phyloP scores from a whole-genome alignment of 73 alveolate genomes.

The Tetrahymena elliotti region DNA sequence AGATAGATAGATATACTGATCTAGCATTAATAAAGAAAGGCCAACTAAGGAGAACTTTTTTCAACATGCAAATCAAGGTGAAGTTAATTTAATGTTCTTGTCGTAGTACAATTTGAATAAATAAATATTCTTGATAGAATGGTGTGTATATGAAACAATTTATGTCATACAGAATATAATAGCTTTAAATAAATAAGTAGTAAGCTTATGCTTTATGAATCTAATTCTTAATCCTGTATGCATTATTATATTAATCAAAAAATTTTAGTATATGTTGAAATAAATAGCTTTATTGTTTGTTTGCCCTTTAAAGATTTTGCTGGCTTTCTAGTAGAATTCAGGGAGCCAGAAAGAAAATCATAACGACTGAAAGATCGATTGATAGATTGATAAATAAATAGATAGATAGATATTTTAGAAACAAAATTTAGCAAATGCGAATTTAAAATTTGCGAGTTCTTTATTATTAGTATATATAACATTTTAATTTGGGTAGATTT shows the following conservation, averaged over 20 bases:
- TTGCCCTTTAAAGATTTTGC: not conserved
- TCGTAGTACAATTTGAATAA: not conserved
- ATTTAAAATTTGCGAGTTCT: not conserved
- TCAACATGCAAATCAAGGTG: not conserved
- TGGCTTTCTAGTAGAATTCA: not conserved
- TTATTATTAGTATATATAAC: too few species aligned
- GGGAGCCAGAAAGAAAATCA: not conserved
- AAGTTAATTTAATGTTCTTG: not conserved
- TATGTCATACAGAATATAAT: not conserved
- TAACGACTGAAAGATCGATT: too few species aligned
- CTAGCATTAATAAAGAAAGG: not conserved
- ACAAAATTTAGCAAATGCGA: not conserved
- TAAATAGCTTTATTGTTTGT: not conserved
- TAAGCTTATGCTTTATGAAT: not conserved
- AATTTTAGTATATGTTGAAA: not conserved
- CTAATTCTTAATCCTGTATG: not conserved
- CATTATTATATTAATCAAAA: not conserved
- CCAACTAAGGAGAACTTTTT: not conserved
- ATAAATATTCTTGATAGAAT: not conserved
- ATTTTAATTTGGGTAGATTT: not conserved
- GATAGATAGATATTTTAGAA: not conserved
- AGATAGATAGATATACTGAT: too few species aligned
- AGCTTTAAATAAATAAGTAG: not conserved
- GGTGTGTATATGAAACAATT: not conserved
- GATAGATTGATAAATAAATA: too few species aligned